Percentiles rank a stretch among this genome's conserved stretches.
Evolutionary conservation across 192 early-diverging fungal genomes (phyloP).

Genomic region (Entomortierella beljakovae): DNA sequence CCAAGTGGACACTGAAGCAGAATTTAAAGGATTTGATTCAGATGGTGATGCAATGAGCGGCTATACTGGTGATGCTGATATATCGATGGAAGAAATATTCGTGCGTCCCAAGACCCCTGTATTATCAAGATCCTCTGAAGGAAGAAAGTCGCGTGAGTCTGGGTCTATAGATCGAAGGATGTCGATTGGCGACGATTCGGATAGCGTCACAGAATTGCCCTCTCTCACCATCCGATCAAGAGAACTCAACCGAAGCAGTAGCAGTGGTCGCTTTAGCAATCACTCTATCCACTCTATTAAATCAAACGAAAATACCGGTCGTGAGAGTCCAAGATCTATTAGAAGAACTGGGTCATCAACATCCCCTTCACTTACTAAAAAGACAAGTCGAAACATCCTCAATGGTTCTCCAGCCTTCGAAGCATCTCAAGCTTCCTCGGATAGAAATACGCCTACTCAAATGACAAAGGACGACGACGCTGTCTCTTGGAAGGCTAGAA

Average conservation of each 20-base stretch:
- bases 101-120: constrained; percentile 28
- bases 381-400: constrained; percentile 4
- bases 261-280: neutral
- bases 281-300: neutral
- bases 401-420: neutral
- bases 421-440: neutral
- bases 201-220: constrained; percentile 34
- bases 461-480: constrained; percentile 28
- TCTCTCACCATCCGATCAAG: constrained; percentile 24
- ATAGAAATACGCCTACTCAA: neutral
- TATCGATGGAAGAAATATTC: constrained; percentile 52
- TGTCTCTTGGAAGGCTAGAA: constrained; percentile 36
- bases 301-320: neutral
- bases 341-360: constrained; percentile 2
- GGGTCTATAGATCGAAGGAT: constrained; percentile 12
- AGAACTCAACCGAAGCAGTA: constrained; percentile 25
- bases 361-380: constrained; percentile 7
- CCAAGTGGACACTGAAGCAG: constrained; percentile 37
- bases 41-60: constrained; percentile 51
- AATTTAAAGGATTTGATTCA: constrained; percentile 47
- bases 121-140: neutral
- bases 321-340: constrained; percentile 11
- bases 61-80: constrained; percentile 48
- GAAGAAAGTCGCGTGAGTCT: constrained; percentile 15
- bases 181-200: constrained; percentile 45